Base-by-base conservation (phyloP, 768 basidiomycete genomes). In the Mycena floridula region DNA sequence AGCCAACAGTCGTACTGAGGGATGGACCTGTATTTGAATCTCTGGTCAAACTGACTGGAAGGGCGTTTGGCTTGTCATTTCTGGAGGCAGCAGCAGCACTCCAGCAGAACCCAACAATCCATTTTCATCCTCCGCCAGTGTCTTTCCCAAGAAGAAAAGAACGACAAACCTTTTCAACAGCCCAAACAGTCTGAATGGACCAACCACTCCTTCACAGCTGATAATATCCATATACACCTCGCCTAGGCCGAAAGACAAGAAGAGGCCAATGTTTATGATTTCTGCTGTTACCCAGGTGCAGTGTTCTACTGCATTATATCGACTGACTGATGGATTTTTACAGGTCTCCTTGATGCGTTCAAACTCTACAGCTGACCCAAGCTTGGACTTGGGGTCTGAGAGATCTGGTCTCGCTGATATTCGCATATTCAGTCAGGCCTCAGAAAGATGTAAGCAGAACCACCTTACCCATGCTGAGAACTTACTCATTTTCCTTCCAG, bases 21-120 rank as follows among this genome's bases (percentile, higher is more conserved):
- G 94, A 1, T 93, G 89, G 88, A 85, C 91, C 15, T 78, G 85
- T 53, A 75, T 92, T 37, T 82, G 95, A 37, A 72, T 97, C 28
- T 86, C 93, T n/a, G 94, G 95, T n/a, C 91, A 93, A 54, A 93
- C 89, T 0, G 92, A 96, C 53, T 98, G 95, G 95, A 92, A 92
- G 60, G 76, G 81, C 32, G 73, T 93, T 37, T 98, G 90, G 88
- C 79, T 89, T 70, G 77, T 84, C 5, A 67, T 96, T 5, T 70
- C 68, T 48, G 74, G 76, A 40, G 76, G 73, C 5, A 74, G 76
- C 40, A 76, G 72, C 5, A 55, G 61, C n/a, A 58, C 55, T 39
- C 60, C n/a, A n/a, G n/a, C n/a, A n/a, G n/a, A 53, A 44, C 57
- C 55, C 22, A 45, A 47, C 44, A 48, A 49, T 16, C n/a, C n/a